A percentile compares a stretch with the other conserved stretches of the same genome.
Conservation (phyloP, 768 basidiomycete genomes). For the Auricularia auricula-judae region DNA sequence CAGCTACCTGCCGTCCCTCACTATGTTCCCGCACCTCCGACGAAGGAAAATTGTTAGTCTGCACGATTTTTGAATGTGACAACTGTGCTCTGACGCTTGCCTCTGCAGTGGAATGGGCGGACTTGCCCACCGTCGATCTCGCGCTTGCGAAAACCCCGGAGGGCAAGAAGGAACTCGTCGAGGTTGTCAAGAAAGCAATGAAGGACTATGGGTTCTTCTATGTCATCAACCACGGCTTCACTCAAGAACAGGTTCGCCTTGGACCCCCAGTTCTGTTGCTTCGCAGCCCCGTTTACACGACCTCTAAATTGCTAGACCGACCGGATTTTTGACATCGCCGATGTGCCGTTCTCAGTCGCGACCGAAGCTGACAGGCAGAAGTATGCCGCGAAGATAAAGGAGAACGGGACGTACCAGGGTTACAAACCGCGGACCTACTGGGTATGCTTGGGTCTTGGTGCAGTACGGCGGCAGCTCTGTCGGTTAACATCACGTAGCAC, state of each 20-base stretch:
- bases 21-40: background rate
- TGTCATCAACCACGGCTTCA: slow-evolving; percentile 38
- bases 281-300: too few relatives aligned
- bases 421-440: slow-evolving; percentile 46
- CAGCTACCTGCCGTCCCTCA: background rate
- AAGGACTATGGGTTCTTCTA: slow-evolving; percentile 32
- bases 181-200: background rate
- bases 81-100: background rate
- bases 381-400: slow-evolving; percentile 30
- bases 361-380: slow-evolving; percentile 30
- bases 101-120: slow-evolving; percentile 19
- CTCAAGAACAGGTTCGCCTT: slow-evolving; percentile 24
- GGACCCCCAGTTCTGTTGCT: too few relatives aligned
- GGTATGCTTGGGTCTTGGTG: slow-evolving; percentile 23
- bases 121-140: slow-evolving; percentile 27
- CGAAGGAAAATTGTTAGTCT: background rate
- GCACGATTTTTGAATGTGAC: background rate
- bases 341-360: slow-evolving; percentile 31
- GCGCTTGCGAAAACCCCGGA: slow-evolving; percentile 9
- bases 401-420: slow-evolving; percentile 40
- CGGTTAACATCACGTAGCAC: slow-evolving; percentile 27
- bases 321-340: slow-evolving; percentile 37
- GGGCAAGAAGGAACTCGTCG: background rate
- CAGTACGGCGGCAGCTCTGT: background rate
- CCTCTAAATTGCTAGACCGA: slow-evolving; percentile 19